Percentiles rank a stretch among this genome's conserved stretches.
These are phyloP conservation scores for Breviolum minutum DNA, from an alignment of 73 alveolate species.

Conservation along the genomic window DNA sequence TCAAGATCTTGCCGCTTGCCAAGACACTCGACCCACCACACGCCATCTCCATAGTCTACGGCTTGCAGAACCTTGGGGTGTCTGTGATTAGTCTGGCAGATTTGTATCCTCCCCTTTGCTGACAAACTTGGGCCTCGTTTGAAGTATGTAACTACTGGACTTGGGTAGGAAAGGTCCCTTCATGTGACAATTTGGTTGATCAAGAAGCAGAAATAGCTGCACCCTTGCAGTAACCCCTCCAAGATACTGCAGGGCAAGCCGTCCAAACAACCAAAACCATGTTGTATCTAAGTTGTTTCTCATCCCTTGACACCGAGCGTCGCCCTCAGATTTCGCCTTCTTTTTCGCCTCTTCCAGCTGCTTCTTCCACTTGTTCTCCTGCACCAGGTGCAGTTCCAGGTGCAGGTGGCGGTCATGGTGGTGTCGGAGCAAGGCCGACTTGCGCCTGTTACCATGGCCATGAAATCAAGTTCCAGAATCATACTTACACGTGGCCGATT, in stretches of 20 bases:
- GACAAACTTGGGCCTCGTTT: too few relatives aligned
- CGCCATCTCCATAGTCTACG: neutral
- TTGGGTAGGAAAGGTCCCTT: too few relatives aligned
- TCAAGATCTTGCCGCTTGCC: neutral
- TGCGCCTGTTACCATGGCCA: neutral
- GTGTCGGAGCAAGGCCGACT: neutral
- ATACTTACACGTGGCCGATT: too few relatives aligned
- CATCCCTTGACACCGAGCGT: neutral
- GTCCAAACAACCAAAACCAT: neutral
- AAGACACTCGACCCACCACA: neutral
- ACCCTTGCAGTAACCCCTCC: too few relatives aligned
- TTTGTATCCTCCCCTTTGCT: too few relatives aligned
- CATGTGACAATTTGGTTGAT: too few relatives aligned
- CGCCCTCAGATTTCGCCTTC: constrained; percentile 2
- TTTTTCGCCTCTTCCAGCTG: constrained; percentile 21
- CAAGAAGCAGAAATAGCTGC: neutral
- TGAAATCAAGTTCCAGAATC: neutral
- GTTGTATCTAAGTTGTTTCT: neutral
- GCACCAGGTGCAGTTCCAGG: neutral
- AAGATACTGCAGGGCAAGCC: neutral
- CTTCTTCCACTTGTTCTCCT: constrained; percentile 58
- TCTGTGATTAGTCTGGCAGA: too few relatives aligned
- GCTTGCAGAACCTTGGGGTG: neutral
- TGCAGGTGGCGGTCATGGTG: neutral
- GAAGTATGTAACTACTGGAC: too few relatives aligned